These are phyloP conservation scores for Centaurea solstitialis DNA, from an alignment of 129 eudicot genomes.

Conservation along the genomic window DNA sequence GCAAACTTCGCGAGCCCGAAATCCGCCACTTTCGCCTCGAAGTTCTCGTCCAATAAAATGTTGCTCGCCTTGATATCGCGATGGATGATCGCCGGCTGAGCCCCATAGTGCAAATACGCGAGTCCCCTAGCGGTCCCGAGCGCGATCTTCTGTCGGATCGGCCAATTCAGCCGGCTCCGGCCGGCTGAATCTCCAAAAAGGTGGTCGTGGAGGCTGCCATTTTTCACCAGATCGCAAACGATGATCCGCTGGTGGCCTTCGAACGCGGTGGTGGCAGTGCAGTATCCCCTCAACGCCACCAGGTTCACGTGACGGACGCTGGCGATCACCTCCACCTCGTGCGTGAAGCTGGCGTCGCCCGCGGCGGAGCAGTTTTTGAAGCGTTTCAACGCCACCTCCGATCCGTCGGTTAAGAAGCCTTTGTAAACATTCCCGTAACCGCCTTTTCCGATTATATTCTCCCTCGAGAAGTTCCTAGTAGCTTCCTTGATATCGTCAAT, in stretches of 20 bases:
- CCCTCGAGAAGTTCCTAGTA: constrained; percentile 68
- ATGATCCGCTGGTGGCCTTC: constrained; percentile 92
- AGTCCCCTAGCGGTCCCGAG: constrained; percentile 83
- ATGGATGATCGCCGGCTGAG: constrained; percentile 75
- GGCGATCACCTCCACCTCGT: constrained; percentile 90
- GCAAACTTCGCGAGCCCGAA: constrained; percentile 90
- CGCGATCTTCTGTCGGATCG: constrained; percentile 63
- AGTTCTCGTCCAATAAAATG: constrained; percentile 76
- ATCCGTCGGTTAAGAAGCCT: constrained; percentile 64
- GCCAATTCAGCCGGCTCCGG: constrained; percentile 61
- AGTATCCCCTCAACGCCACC: constrained; percentile 77
- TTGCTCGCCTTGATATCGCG: constrained; percentile 92
- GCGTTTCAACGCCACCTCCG: constrained; percentile 87
- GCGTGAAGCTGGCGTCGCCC: constrained; percentile 75
- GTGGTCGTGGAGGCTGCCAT: constrained; percentile 88
- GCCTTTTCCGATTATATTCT: constrained; percentile 77
- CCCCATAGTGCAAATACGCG: constrained; percentile 84
- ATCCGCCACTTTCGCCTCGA: constrained; percentile 87
- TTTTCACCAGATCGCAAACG: constrained; percentile 77
- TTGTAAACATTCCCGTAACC: constrained; percentile 96
- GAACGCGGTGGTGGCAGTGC: constrained; percentile 63
- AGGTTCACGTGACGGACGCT: constrained; percentile 90
- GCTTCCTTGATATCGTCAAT: constrained; percentile 72
- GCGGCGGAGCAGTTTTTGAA: constrained; percentile 88
- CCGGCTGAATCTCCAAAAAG: constrained; percentile 39